Conservation (phyloP, 208 protist species). For the Sergeia podlipaevii region DNA sequence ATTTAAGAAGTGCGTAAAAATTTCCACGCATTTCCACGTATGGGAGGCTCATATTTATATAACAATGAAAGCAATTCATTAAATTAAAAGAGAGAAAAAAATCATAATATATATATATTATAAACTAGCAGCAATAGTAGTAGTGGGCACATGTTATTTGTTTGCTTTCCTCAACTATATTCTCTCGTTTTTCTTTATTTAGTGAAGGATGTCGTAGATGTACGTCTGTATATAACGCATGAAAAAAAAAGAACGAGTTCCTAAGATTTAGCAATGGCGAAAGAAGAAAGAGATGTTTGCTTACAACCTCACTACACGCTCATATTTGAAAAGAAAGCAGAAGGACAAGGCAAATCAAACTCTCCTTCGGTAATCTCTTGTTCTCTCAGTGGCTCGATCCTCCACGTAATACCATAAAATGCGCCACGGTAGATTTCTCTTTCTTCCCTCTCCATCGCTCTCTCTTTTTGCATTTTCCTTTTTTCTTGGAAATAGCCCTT, state of each 20-base stretch:
- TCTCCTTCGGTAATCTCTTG: too few species aligned
- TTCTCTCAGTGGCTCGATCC: too few species aligned
- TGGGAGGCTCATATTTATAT: not conserved
- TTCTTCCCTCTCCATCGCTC: too few species aligned
- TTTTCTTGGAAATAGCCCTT: too few species aligned
- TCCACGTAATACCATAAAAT: too few species aligned
- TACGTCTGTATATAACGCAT: not conserved
- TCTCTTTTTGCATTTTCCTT: too few species aligned
- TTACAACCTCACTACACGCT: not conserved
- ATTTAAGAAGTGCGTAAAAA: too few species aligned
- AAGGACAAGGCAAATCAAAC: too few species aligned
- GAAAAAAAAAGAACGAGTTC: constrained; percentile 11
- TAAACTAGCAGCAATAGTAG: too few species aligned
- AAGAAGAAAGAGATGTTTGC: constrained; percentile 11
- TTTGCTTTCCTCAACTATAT: constrained; percentile 1
- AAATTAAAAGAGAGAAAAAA: constrained; percentile 3
- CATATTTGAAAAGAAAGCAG: not conserved
- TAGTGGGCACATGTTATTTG: too few species aligned
- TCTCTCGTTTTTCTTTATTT: constrained; percentile 9
- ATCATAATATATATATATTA: not conserved
- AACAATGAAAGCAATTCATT: not conserved
- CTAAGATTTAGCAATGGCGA: not conserved
- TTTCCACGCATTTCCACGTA: too few species aligned
- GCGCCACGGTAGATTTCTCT: too few species aligned
- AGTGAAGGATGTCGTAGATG: not conserved